Base-by-base conservation (phyloP, 768 basidiomycete genomes). In the Paxillus involutus region DNA sequence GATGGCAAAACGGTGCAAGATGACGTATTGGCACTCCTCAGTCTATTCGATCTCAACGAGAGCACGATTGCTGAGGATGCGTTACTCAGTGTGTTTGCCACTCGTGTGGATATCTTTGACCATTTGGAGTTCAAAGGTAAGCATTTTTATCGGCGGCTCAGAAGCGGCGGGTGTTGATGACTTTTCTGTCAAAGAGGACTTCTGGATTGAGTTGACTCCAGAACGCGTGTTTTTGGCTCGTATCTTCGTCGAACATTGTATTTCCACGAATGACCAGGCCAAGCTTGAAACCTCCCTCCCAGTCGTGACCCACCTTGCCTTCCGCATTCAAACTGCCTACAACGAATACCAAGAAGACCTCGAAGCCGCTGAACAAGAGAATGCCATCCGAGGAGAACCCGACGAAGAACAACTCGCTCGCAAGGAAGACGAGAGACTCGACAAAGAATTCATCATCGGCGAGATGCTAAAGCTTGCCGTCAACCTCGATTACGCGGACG, bases 401-500 rank as follows among this genome's bases (percentile, higher is more conserved):
- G 73, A 73, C 39, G 73, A 76, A 6, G 75, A 77, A 51, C 68
- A 63, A 24, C 58, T 68, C 30, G 67, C 71, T 4, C 62, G 64
- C 47, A 71, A 67, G 50, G 82, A 83, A 39, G 83, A 86, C 10
- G 75, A 75, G 37, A 72, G 70, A 14, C 59, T 75, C 4, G 77
- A 81, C 26, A 77, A 74, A 35, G 85, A 87, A 61, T 85, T 89
- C 52, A 73, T 93, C 7, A 77, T 96, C n/a, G 77, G 82, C 0
- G 92, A 98, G 69, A 78, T 98, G 68, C 79, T 97, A 21, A 81
- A 79, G 60, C 73, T 96, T 30, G 90, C 91, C 0, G 78, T 88
- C 3, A 81, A 88, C 56, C 75, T 94, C 26, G 95, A 98, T 69
- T 98, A 95, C 62, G 82, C 86, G 0, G 96, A 98, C 71, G 94